A percentile compares a stretch with the other conserved stretches of the same genome.
Evolutionary conservation across 108 stramenopile genomes (phyloP).

Genomic region (Tribonema minus): DNA sequence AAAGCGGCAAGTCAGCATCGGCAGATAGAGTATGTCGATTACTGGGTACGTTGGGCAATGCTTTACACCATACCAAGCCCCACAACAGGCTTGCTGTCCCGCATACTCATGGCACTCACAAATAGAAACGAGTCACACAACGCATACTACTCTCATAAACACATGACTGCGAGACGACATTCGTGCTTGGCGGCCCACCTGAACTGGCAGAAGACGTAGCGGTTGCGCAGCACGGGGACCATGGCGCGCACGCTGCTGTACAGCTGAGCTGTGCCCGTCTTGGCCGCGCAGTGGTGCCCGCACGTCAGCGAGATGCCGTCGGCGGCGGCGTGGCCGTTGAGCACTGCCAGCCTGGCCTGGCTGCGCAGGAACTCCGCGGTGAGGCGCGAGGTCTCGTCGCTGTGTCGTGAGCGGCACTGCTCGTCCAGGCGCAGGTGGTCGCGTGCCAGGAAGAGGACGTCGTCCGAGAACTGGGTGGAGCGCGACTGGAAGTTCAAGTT

Average conservation of each 20-base stretch:
- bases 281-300: conserved; percentile 83
- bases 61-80: no score
- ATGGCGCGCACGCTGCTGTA: conserved; percentile 76
- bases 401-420: no score
- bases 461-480: conserved; percentile 72
- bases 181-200: conserved; percentile 20
- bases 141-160: no score
- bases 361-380: conserved; percentile 67
- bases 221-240: conserved; percentile 84
- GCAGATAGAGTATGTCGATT: no score
- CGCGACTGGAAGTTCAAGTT: conserved; percentile 3
- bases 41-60: no score
- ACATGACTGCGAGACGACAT: neutral
- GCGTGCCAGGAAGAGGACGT: conserved; percentile 84
- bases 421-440: conserved; percentile 83
- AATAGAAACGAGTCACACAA: no score
- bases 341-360: conserved; percentile 76
- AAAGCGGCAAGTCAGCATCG: no score
- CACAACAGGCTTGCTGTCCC: no score
- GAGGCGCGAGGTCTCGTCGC: conserved; percentile 19
- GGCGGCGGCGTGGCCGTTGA: conserved; percentile 70
- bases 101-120: no score
- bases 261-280: conserved; percentile 70
- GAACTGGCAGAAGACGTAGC: conserved; percentile 85
- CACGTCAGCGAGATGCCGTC: conserved; percentile 71